phyloP scores from a whole-genome alignment of 495 filamentous ascomycete species.

The Rhizodiscina lignyota region DNA sequence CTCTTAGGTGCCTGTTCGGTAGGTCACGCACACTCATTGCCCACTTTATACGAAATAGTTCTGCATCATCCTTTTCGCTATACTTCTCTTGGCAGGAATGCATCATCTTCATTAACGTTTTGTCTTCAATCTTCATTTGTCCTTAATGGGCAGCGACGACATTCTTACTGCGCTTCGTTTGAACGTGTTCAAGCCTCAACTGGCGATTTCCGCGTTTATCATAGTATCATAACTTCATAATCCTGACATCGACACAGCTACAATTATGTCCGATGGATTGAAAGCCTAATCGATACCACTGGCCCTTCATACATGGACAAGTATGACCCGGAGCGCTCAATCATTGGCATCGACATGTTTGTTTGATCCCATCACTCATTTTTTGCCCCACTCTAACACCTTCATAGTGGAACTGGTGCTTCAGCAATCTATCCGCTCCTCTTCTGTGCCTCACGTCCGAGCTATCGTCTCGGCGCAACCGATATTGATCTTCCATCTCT shows the following conservation, averaged over 20 bases:
- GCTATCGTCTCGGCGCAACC: slow-evolving; percentile 33
- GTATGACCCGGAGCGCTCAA: slow-evolving; percentile 37
- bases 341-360: slow-evolving; percentile 68
- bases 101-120: not conserved
- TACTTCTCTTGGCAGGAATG: not conserved
- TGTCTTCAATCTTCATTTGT: not conserved
- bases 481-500: slow-evolving; percentile 69
- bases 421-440: slow-evolving; percentile 84
- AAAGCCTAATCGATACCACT: slow-evolving; percentile 67
- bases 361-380: not conserved
- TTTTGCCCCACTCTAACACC: not conserved
- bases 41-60: not conserved
- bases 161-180: no score
- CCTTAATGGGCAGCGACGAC: slow-evolving; percentile 1
- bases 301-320: slow-evolving; percentile 30
- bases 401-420: slow-evolving; percentile 59
- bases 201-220: no score
- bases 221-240: no score
- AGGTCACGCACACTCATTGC: not conserved
- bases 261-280: slow-evolving; percentile 86
- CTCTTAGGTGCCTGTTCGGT: slow-evolving; percentile 13
- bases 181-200: no score
- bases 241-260: slow-evolving; percentile 27
- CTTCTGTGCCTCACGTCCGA: slow-evolving; percentile 45
- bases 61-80: not conserved